These are phyloP conservation scores for Cryptosporidium baileyi DNA, from an alignment of 169 alveolate genomes.

Conservation along the genomic window DNA sequence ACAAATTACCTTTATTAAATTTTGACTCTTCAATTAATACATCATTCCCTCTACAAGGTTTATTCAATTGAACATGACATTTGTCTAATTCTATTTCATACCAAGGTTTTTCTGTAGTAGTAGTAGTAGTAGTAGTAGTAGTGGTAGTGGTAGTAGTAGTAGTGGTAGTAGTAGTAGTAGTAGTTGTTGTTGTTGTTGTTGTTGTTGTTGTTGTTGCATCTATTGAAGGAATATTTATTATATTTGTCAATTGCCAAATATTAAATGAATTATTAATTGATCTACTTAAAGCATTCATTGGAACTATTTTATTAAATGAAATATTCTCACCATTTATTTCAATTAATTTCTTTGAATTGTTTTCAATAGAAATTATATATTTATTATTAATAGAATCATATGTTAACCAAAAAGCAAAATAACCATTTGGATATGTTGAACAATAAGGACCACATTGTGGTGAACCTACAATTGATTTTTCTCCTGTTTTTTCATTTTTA, in stretches of 20 bases:
- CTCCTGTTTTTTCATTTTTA: conserved; percentile 16
- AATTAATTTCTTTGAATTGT: conserved; percentile 16
- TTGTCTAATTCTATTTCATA: not conserved
- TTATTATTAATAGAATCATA: not conserved
- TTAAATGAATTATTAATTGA: not conserved
- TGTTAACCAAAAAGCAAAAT: conserved; percentile 37
- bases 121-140: not conserved
- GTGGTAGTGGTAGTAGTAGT: conserved; percentile 35
- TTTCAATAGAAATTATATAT: conserved; percentile 4
- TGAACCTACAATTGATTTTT: not conserved
- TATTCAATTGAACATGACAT: not conserved
- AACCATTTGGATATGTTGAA: conserved; percentile 44
- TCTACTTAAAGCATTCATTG: not conserved
- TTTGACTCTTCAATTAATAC: not conserved
- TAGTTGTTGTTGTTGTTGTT: not conserved
- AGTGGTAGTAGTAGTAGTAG: not conserved
- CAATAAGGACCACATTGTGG: conserved; percentile 65
- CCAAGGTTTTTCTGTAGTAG: conserved; percentile 35
- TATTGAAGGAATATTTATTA: not conserved
- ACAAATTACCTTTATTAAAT: not conserved
- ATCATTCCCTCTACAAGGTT: conserved; percentile 48
- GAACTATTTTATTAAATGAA: conserved; percentile 4
- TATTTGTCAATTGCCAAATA: conserved; percentile 22
- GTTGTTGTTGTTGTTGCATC: conserved; percentile 36
- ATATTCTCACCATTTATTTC: conserved; percentile 10